Evolutionary conservation across 1,284 basidiomycete species (phyloP).

Genomic region (Heterobasidion irregulare): DNA sequence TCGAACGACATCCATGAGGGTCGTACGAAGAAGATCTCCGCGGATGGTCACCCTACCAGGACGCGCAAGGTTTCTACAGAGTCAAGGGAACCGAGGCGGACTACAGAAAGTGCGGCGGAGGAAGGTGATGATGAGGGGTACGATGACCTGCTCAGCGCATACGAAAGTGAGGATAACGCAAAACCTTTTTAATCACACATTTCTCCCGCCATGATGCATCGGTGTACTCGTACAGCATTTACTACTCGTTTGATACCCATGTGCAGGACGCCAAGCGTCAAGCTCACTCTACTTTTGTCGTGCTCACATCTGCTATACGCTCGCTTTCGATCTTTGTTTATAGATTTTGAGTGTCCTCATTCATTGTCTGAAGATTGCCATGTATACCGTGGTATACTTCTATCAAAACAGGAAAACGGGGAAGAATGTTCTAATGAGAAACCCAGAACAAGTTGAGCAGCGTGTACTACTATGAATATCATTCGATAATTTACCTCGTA

Average conservation of each 20-base stretch:
- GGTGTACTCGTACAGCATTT: too few species aligned
- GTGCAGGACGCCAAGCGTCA: too few species aligned
- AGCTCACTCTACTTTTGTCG: too few species aligned
- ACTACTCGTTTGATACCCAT: too few species aligned
- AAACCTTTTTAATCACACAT: constrained; percentile 1
- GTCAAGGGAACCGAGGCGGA: constrained; percentile 26
- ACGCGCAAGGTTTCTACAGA: constrained; percentile 35
- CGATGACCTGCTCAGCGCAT: constrained; percentile 67
- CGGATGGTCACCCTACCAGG: constrained; percentile 20
- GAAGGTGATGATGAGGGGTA: constrained; percentile 76
- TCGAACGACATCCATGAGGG: constrained; percentile 18
- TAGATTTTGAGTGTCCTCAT: background rate
- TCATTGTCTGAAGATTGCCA: constrained; percentile 14
- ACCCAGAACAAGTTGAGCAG: background rate
- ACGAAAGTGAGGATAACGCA: constrained; percentile 54
- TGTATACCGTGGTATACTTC: constrained; percentile 53
- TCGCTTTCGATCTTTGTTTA: too few species aligned
- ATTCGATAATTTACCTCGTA: constrained; percentile 35
- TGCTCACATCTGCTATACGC: too few species aligned
- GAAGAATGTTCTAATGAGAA: constrained; percentile 46
- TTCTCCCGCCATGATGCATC: background rate
- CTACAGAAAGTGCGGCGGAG: constrained; percentile 49
- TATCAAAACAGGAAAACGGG: constrained; percentile 51
- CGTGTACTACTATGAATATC: background rate
- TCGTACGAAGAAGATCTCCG: constrained; percentile 26